Percentiles rank a stretch among this genome's conserved stretches.
phyloP scores from a whole-genome alignment of 2,329 filamentous ascomycete species.

The Epichloe sibirici region DNA sequence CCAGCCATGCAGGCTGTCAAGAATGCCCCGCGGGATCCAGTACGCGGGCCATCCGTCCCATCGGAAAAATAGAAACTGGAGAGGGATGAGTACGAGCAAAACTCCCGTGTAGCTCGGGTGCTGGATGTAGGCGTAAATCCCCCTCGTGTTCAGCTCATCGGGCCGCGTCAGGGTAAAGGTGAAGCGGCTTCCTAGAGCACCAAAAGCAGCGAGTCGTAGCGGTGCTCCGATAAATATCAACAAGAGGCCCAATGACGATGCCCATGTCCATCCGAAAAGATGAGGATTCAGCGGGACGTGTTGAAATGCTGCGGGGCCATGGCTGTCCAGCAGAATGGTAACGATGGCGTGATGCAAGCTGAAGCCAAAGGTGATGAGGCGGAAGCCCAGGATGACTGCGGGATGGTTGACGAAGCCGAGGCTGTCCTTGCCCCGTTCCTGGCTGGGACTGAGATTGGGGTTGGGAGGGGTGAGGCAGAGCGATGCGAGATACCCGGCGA shows the following conservation, averaged over 20 bases:
- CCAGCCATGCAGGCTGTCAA: constrained; percentile 3
- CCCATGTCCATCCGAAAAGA: constrained; percentile 21
- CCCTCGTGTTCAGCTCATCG: constrained; percentile 30
- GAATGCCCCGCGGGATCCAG: constrained; percentile 19
- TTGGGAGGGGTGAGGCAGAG: constrained; percentile 1
- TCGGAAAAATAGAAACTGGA: constrained; percentile 21
- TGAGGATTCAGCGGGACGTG: constrained; percentile 12
- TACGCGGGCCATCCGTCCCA: constrained; percentile 28
- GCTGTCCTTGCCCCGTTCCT: constrained; percentile 3
- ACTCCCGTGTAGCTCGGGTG: constrained; percentile 40
- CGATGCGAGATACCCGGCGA: constrained; percentile 1
- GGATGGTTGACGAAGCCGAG: background rate
- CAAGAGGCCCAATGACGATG: constrained; percentile 18
- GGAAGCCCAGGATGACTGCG: background rate
- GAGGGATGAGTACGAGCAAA: constrained; percentile 20
- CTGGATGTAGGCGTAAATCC: constrained; percentile 36
- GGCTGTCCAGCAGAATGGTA: background rate
- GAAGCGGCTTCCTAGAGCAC: constrained; percentile 36
- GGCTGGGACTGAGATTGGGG: background rate
- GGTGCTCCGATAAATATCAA: constrained; percentile 18
- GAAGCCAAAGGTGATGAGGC: background rate
- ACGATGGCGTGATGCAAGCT: background rate
- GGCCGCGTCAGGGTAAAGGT: constrained; percentile 39
- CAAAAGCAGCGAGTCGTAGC: constrained; percentile 26
- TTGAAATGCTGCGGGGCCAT: background rate